Conservation (phyloP, 345 rosid genomes). For the Arabidopsis suecica region DNA sequence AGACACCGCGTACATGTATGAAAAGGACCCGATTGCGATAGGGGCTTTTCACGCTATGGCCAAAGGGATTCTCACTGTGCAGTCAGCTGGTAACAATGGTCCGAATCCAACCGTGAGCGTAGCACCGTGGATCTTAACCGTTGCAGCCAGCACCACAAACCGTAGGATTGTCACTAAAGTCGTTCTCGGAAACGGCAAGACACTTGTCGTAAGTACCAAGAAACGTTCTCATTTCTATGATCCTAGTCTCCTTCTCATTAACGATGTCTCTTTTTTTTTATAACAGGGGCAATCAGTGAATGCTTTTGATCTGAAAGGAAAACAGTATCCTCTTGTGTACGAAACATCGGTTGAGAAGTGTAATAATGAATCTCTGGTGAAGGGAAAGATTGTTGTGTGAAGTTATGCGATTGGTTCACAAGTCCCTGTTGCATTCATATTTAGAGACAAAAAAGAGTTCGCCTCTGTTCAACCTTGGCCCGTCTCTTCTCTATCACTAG, state of each 20-base stretch:
- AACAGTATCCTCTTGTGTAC: slow-evolving; percentile 39
- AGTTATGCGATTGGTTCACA: rapidly evolving
- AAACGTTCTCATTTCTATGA: background rate
- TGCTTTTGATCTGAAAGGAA: slow-evolving; percentile 41
- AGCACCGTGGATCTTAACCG: slow-evolving; percentile 58
- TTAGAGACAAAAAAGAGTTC: background rate
- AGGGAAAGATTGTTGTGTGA: slow-evolving; percentile 48
- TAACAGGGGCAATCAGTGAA: slow-evolving; percentile 52
- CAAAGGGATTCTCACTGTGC: slow-evolving; percentile 54
- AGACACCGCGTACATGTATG: rapidly evolving
- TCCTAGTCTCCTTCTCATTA: slow-evolving; percentile 4
- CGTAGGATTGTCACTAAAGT: slow-evolving; percentile 44
- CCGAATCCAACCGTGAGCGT: background rate
- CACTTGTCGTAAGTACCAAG: slow-evolving; percentile 46
- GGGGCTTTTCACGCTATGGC: slow-evolving; percentile 58
- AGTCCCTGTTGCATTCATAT: slow-evolving; percentile 39
- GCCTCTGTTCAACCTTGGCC: slow-evolving; percentile 31
- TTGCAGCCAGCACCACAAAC: slow-evolving; percentile 58
- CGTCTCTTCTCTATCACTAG: background rate
- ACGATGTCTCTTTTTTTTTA: background rate
- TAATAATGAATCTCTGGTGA: background rate
- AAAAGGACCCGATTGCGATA: slow-evolving; percentile 36
- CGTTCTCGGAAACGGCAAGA: slow-evolving; percentile 50
- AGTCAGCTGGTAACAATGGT: slow-evolving; percentile 51
- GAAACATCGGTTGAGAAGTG: slow-evolving; percentile 13